Conservation (phyloP, 352 stramenopile genomes). For the Pythium folliculosum region DNA sequence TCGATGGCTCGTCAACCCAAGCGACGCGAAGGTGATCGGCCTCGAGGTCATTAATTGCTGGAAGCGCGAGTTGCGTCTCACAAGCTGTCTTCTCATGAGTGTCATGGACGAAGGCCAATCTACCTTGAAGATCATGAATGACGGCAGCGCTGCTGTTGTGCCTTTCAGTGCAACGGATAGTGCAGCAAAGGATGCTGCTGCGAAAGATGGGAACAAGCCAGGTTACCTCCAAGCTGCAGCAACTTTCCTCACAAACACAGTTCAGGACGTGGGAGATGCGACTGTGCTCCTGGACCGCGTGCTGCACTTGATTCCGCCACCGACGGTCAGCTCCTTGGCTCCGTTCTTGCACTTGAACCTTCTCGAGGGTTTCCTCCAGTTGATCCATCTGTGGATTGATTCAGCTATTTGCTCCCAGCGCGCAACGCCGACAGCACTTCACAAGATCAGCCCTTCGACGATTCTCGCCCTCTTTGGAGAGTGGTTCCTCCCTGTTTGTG, state of each 20-base stretch:
- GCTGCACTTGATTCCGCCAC: conserved; percentile 73
- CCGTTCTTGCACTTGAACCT: conserved; percentile 70
- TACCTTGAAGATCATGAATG: conserved; percentile 60
- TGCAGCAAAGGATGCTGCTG: conserved; percentile 10
- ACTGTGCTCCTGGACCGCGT: conserved; percentile 80
- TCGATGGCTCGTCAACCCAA: conserved; percentile 72
- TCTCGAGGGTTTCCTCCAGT: conserved; percentile 73
- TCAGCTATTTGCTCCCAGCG: conserved; percentile 70
- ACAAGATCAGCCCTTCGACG: conserved; percentile 79
- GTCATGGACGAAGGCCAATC: conserved; percentile 78
- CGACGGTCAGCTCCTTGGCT: conserved; percentile 61
- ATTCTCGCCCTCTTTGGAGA: conserved; percentile 84
- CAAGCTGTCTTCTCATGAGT: conserved; percentile 83
- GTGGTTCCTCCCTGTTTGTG: conserved; percentile 86
- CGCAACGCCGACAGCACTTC: conserved; percentile 50
- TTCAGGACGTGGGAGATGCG: conserved; percentile 60
- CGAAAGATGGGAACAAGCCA: conserved; percentile 54
- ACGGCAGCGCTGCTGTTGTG: conserved; percentile 52
- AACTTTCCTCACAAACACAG: conserved; percentile 66
- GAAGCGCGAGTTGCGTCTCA: conserved; percentile 80
- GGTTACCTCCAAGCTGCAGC: conserved; percentile 74
- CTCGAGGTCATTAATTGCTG: conserved; percentile 80
- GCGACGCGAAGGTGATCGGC: conserved; percentile 57
- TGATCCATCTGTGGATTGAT: conserved; percentile 82
- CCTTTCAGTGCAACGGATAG: conserved; percentile 36